Percentiles rank a stretch among this genome's conserved stretches.
These are phyloP conservation scores for Chrysosporium keratinophilum DNA, from an alignment of 2,329 filamentous ascomycete genomes.

Conservation along the genomic window DNA sequence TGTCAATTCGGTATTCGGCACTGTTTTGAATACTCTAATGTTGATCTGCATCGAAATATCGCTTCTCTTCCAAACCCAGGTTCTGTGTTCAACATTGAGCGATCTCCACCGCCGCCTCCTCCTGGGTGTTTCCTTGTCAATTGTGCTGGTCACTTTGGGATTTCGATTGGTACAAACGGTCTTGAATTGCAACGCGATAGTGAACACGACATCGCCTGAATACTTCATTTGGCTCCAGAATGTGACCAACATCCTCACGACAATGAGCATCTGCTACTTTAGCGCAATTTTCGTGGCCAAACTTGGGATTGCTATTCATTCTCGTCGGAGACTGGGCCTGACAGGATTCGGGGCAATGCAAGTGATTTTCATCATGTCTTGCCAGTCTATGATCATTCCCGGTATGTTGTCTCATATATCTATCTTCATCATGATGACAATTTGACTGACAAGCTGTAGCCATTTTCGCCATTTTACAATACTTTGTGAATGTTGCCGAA, in stretches of 20 bases:
- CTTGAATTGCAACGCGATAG: slow-evolving; percentile 38
- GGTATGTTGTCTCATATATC: slow-evolving; percentile 34
- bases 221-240: slow-evolving; percentile 34
- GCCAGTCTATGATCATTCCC: slow-evolving; percentile 56
- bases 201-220: slow-evolving; percentile 23
- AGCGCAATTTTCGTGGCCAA: slow-evolving; percentile 53
- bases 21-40: slow-evolving; percentile 44
- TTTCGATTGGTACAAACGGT: slow-evolving; percentile 46
- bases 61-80: slow-evolving; percentile 52
- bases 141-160: slow-evolving; percentile 44
- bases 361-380: slow-evolving; percentile 57
- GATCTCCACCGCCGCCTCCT: slow-evolving; percentile 37
- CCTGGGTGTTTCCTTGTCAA: slow-evolving; percentile 37
- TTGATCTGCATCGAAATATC: slow-evolving; percentile 48
- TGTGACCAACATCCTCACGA: slow-evolving; percentile 42
- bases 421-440: background rate
- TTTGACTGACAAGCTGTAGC: slow-evolving; percentile 32
- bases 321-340: slow-evolving; percentile 48
- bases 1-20: slow-evolving; percentile 40
- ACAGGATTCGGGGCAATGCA: slow-evolving; percentile 55
- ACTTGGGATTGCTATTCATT: slow-evolving; percentile 47
- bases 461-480: slow-evolving; percentile 51
- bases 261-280: slow-evolving; percentile 52
- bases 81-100: slow-evolving; percentile 47
- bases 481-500: slow-evolving; percentile 42